Conservation (phyloP, 2,329 filamentous ascomycete genomes). For the Blastomyces silverae region DNA sequence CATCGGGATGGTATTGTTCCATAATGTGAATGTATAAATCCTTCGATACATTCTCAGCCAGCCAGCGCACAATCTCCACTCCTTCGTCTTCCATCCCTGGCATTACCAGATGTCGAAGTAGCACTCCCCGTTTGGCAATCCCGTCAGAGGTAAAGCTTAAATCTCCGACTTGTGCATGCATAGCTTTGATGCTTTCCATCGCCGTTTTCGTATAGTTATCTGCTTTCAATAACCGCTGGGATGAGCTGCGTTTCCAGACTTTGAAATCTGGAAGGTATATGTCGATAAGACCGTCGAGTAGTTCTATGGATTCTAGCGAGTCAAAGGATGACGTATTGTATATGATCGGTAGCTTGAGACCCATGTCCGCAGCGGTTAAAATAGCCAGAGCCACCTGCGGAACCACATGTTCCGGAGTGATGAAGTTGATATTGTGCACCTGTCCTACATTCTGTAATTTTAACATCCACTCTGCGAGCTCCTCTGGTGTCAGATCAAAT, state of each 20-base stretch:
- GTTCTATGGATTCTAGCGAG: slow-evolving; percentile 60
- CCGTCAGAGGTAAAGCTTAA: slow-evolving; percentile 75
- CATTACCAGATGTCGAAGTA: slow-evolving; percentile 79
- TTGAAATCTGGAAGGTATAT: slow-evolving; percentile 90
- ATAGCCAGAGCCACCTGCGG: slow-evolving; percentile 74
- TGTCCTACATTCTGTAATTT: slow-evolving; percentile 73
- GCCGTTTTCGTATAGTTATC: slow-evolving; percentile 67
- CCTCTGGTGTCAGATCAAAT: slow-evolving; percentile 69
- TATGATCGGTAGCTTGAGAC: slow-evolving; percentile 65
- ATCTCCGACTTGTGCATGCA: slow-evolving; percentile 77
- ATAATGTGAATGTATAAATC: slow-evolving; percentile 80
- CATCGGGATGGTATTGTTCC: slow-evolving; percentile 79
- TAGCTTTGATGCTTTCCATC: slow-evolving; percentile 68
- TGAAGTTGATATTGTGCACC: slow-evolving; percentile 84
- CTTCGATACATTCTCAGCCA: slow-evolving; percentile 63
- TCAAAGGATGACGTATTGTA: slow-evolving; percentile 85
- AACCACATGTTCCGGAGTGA: slow-evolving; percentile 81
- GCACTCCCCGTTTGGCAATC: slow-evolving; percentile 67
- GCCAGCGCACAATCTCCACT: slow-evolving; percentile 65
- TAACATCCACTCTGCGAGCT: slow-evolving; percentile 73
- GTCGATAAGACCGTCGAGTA: slow-evolving; percentile 73
- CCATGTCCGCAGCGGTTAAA: slow-evolving; percentile 62
- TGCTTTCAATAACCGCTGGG: slow-evolving; percentile 67
- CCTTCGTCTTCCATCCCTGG: slow-evolving; percentile 70
- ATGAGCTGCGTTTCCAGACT: slow-evolving; percentile 62